phyloP scores from a whole-genome alignment of 768 basidiomycete genomes.

The Mycena galopus region DNA sequence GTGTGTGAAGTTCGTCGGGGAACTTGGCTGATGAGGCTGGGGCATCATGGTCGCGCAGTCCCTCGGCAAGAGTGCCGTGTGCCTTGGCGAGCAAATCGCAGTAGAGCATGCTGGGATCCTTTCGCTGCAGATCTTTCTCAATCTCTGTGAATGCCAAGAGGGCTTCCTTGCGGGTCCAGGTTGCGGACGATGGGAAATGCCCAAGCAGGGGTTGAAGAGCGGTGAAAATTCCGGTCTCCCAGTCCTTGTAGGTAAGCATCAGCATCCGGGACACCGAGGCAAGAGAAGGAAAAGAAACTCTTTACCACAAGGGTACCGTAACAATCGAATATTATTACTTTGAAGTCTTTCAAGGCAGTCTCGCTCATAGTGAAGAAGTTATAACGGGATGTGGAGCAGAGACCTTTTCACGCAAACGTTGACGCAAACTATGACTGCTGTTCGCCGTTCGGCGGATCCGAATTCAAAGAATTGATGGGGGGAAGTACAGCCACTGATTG shows the following conservation, averaged over 20 bases:
- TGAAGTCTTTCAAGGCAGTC: constrained; percentile 54
- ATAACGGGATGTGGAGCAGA: no score
- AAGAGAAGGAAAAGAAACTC: not conserved
- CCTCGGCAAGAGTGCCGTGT: constrained; percentile 53
- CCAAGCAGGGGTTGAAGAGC: constrained; percentile 66
- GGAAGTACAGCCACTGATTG: no score
- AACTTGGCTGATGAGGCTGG: constrained; percentile 20
- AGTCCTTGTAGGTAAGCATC: constrained; percentile 59
- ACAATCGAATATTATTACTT: constrained; percentile 78
- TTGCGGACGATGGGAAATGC: constrained; percentile 52
- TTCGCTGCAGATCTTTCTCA: constrained; percentile 69
- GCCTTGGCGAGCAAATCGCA: constrained; percentile 68
- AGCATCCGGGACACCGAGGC: not conserved
- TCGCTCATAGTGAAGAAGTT: constrained; percentile 14
- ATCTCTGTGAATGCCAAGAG: constrained; percentile 64
- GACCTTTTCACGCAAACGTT: not conserved
- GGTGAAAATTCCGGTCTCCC: constrained; percentile 77
- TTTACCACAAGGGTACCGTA: constrained; percentile 79
- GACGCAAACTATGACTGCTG: not conserved
- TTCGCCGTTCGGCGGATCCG: no score
- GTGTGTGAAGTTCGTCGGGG: constrained; percentile 49
- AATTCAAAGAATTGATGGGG: no score
- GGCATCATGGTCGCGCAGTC: constrained; percentile 46
- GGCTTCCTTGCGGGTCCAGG: constrained; percentile 65
- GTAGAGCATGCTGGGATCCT: constrained; percentile 72